Percentiles rank a stretch among this genome's conserved stretches.
Conservation (phyloP, 192 early-diverging fungal genomes). For the Mortierella alpina region DNA sequence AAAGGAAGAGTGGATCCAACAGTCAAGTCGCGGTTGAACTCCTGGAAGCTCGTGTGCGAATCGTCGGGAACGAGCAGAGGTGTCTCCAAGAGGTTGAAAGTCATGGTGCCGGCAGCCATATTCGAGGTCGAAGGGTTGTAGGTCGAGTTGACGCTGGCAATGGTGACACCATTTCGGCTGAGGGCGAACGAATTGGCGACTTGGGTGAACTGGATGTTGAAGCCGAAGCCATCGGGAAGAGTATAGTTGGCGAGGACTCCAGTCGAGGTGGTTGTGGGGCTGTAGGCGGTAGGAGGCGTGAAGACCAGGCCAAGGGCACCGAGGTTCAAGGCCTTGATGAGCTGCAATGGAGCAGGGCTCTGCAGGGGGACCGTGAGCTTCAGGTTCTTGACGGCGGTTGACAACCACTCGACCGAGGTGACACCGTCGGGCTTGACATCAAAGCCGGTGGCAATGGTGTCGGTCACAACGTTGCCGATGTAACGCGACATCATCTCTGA, state of each 20-base stretch:
- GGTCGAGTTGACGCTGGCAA: constrained; percentile 35
- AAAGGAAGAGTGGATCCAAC: constrained; percentile 25
- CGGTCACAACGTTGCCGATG: constrained; percentile 38
- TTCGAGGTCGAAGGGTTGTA: constrained; percentile 35
- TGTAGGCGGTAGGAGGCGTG: constrained; percentile 41
- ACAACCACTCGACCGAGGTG: constrained; percentile 52
- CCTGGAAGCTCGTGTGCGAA: constrained; percentile 49
- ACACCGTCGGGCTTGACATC: constrained; percentile 54
- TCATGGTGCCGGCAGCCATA: constrained; percentile 32
- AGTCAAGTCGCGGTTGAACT: constrained; percentile 57
- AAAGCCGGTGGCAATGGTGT: constrained; percentile 55
- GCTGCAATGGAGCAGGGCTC: constrained; percentile 28
- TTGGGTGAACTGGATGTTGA: constrained; percentile 46
- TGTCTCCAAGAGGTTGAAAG: constrained; percentile 33
- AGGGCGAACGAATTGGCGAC: constrained; percentile 38
- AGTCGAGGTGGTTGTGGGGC: neutral
- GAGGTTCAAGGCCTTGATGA: constrained; percentile 59
- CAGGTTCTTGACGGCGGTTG: constrained; percentile 25
- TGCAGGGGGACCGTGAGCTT: constrained; percentile 53
- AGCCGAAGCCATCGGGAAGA: constrained; percentile 62
- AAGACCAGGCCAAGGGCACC: constrained; percentile 58
- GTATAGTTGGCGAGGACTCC: constrained; percentile 34
- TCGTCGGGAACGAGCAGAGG: neutral
- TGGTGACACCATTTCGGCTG: constrained; percentile 11
- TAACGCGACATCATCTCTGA: constrained; percentile 60